Evolutionary conservation across 768 basidiomycete species (phyloP).

Genomic region (Lactarius hengduanensis): DNA sequence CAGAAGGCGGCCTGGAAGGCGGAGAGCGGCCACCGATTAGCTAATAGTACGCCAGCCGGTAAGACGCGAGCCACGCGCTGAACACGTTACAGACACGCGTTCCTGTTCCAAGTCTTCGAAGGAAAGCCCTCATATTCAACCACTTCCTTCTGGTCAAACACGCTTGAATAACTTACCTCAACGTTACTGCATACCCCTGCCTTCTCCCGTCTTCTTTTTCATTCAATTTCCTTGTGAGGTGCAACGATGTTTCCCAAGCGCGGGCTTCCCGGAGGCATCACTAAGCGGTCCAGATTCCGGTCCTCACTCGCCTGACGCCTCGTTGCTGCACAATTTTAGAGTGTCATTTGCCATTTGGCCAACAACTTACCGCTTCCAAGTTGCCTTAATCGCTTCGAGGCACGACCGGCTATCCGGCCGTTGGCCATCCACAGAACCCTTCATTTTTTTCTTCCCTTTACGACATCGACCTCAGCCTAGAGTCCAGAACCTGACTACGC

Average conservation of each 20-base stretch:
- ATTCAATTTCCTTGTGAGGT: not conserved
- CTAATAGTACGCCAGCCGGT: conserved; percentile 5
- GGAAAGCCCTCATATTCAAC: not conserved
- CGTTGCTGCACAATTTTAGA: conserved; percentile 23
- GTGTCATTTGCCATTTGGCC: conserved; percentile 25
- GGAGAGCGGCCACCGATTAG: conserved; percentile 6
- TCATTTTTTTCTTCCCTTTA: conserved; percentile 21
- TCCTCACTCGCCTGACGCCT: conserved; percentile 7
- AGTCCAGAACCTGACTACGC: conserved; percentile 25
- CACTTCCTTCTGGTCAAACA: conserved; percentile 3
- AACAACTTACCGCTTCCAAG: not conserved
- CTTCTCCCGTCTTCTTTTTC: conserved; percentile 11
- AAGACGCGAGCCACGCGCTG: conserved; percentile 24
- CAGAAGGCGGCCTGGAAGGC: not conserved
- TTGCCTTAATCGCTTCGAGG: conserved; percentile 14
- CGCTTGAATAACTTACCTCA: conserved; percentile 15
- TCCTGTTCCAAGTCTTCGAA: not conserved
- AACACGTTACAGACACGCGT: conserved; percentile 25
- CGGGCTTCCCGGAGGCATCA: conserved; percentile 22
- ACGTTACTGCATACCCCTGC: conserved; percentile 11
- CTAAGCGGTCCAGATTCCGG: conserved; percentile 25
- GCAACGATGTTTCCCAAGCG: conserved; percentile 3
- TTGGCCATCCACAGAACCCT: conserved; percentile 10
- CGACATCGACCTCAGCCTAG: conserved; percentile 13
- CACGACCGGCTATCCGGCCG: conserved; percentile 21